Conservation (phyloP, 2,329 filamentous ascomycete species). For the Fusarium pseudoanthophilum region DNA sequence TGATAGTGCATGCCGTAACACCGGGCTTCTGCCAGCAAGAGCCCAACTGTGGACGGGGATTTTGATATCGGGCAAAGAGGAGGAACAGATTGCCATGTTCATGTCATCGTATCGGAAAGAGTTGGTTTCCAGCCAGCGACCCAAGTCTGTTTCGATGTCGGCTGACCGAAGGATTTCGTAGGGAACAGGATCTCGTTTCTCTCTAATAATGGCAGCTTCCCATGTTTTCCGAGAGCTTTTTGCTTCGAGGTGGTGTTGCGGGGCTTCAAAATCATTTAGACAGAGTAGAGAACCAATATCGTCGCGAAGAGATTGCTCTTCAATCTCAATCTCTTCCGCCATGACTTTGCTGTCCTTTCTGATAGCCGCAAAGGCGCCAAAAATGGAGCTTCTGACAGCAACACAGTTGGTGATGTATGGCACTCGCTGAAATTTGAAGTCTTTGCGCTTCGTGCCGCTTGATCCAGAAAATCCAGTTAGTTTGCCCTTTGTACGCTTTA, state of each 20-base stretch:
- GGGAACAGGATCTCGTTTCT: slow-evolving; percentile 62
- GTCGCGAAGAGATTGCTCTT: slow-evolving; percentile 75
- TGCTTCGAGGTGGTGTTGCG: slow-evolving; percentile 48
- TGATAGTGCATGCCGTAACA: slow-evolving; percentile 71
- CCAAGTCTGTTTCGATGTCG: slow-evolving; percentile 74
- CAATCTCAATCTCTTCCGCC: slow-evolving; percentile 73
- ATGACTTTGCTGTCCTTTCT: slow-evolving; percentile 87
- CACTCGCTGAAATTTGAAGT: slow-evolving; percentile 95
- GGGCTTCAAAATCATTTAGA: slow-evolving; percentile 68
- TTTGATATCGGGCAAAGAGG: slow-evolving; percentile 72
- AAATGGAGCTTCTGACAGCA: slow-evolving; percentile 86
- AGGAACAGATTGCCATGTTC: slow-evolving; percentile 62
- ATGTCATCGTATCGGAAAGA: slow-evolving; percentile 54
- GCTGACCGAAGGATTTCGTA: slow-evolving; percentile 68
- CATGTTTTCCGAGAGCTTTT: slow-evolving; percentile 55
- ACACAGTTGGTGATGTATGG: slow-evolving; percentile 87
- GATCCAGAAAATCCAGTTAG: slow-evolving; percentile 62
- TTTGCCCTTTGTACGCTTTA: slow-evolving; percentile 84
- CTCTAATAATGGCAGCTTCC: slow-evolving; percentile 49
- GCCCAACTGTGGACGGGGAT: slow-evolving; percentile 89
- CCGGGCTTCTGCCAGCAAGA: slow-evolving; percentile 76
- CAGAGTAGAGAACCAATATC: slow-evolving; percentile 77
- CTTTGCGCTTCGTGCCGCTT: slow-evolving; percentile 75
- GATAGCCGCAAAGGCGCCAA: slow-evolving; percentile 89
- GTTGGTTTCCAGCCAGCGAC: slow-evolving; percentile 58